Conservation (phyloP, 2,329 filamentous ascomycete genomes). For the Epichloe festucae region DNA sequence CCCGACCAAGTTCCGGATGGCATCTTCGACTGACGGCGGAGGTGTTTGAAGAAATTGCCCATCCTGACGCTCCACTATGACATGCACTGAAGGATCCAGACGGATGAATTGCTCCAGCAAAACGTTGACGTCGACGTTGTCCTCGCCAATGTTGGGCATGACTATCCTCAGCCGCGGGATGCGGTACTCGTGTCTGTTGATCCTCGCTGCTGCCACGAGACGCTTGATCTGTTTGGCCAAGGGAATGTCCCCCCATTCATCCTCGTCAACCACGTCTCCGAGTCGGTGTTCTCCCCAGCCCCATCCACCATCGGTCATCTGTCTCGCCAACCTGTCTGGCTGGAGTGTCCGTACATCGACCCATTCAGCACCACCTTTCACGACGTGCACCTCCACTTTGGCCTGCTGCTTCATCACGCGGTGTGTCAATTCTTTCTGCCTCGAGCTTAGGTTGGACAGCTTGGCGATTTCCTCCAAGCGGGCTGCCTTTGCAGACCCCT, state of each 20-base stretch:
- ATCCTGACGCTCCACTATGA: conserved; percentile 19
- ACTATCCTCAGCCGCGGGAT: conserved; percentile 23
- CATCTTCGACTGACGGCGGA: conserved; percentile 13
- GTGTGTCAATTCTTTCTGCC: conserved; percentile 18
- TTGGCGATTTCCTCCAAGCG: conserved; percentile 13
- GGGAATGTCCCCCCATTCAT: conserved; percentile 21
- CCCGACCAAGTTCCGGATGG: conserved; percentile 19
- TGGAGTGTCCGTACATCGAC: conserved; percentile 19
- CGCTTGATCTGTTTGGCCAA: conserved; percentile 20
- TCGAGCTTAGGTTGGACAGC: conserved; percentile 8
- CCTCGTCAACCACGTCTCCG: conserved; percentile 17
- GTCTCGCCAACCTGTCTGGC: conserved; percentile 21
- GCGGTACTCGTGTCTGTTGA: conserved; percentile 24
- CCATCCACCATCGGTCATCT: conserved; percentile 30
- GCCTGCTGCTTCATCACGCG: conserved; percentile 20
- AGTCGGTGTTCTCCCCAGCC: conserved; percentile 24
- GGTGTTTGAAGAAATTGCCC: conserved; percentile 14
- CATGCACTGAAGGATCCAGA: conserved; percentile 18
- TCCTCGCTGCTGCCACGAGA: conserved; percentile 23
- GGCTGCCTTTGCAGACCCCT: conserved; percentile 16
- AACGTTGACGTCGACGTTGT: conserved; percentile 17
- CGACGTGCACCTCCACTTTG: conserved; percentile 23
- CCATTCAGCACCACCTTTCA: conserved; percentile 23
- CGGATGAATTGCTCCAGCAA: conserved; percentile 19
- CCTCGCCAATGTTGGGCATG: conserved; percentile 19